Conservation (phyloP, 129 eudicot genomes). For the Smallanthus sonchifolius region DNA sequence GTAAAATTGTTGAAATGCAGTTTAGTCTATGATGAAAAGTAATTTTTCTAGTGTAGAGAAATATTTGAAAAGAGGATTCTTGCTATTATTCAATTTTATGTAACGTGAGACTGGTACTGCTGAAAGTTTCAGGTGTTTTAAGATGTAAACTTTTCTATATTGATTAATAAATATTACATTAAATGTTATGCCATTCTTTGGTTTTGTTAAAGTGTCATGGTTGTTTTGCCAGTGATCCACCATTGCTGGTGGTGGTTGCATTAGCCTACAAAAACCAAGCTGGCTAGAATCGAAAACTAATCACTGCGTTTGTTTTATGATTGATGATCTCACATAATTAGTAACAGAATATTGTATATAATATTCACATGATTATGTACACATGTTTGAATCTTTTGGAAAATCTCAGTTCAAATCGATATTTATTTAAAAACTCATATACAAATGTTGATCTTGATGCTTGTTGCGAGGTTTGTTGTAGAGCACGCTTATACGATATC, state of each 20-base stretch:
- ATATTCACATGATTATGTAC: no score
- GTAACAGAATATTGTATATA: no score
- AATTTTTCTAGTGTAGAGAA: not conserved
- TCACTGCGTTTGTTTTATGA: not conserved
- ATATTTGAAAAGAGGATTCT: slow-evolving; percentile 13
- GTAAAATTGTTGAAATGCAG: not conserved
- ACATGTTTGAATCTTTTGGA: no score
- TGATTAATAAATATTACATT: slow-evolving; percentile 10
- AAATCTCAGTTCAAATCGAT: no score
- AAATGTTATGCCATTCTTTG: slow-evolving; percentile 10
- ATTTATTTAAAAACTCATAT: no score
- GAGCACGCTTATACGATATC: no score
- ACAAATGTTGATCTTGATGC: no score
- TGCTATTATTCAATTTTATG: slow-evolving; percentile 8
- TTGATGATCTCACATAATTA: not conserved
- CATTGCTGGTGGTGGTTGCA: not conserved
- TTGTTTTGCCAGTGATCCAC: slow-evolving; percentile 3
- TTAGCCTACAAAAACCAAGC: no score
- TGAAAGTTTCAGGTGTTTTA: slow-evolving; percentile 7
- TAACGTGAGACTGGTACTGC: not conserved
- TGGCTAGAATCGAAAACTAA: no score
- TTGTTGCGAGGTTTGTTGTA: no score
- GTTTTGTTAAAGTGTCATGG: slow-evolving; percentile 3
- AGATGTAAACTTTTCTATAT: slow-evolving; percentile 17
- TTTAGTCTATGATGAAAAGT: slow-evolving; percentile 8